Evolutionary conservation across 352 stramenopile genomes (phyloP), one percentile per base, ranked within the genome.

Genomic region (Pythium rishiriense): DNA sequence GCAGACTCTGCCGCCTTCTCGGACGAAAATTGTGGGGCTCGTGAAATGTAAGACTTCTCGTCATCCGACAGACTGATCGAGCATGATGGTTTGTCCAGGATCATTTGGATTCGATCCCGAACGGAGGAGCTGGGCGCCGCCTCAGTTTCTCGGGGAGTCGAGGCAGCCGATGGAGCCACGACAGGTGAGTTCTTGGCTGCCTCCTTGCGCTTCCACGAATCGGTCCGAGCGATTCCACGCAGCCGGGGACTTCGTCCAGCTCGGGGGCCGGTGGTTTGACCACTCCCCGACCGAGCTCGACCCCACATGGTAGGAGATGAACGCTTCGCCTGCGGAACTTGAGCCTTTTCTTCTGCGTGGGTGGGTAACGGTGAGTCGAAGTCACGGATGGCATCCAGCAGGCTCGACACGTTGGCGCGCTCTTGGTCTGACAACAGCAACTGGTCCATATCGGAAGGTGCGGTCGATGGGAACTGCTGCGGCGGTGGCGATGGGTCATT

Each of bases 331-430:
- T 21, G 14, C 5, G 46, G 49, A 28, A 57, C 21, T 35, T 12
- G 35, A 15, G 54, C 26, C 28, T 52, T 51, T 15, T 60, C 51
- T 39, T 62, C 58, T 25, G 42, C 19, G 28, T 62, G 29, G 22
- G 29, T 58, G 9, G 50, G 42, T 8, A 66, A 39, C 0, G 79
- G 78, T 1, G 75, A 78, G 29, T 90, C 78, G 25, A 91, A 91
- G 58, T 91, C 78, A 2, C 79, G 78, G 52, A 91, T 91, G 10
- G 82, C 80, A 31, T 91, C 82, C 37, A 91, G 79, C 42, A 91
- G 62, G 61, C 68, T 79, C 25, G 74, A 79, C 50, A 82, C 72
- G 56, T 88, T 88, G 11, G 71, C 75, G 29, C 75, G 71, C 41
- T 91, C 82, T 59, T 87, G 79, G 35, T 91, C 79, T 6, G 80